phyloP scores from a whole-genome alignment of 495 filamentous ascomycete genomes.

The Cudoniella acicularis region DNA sequence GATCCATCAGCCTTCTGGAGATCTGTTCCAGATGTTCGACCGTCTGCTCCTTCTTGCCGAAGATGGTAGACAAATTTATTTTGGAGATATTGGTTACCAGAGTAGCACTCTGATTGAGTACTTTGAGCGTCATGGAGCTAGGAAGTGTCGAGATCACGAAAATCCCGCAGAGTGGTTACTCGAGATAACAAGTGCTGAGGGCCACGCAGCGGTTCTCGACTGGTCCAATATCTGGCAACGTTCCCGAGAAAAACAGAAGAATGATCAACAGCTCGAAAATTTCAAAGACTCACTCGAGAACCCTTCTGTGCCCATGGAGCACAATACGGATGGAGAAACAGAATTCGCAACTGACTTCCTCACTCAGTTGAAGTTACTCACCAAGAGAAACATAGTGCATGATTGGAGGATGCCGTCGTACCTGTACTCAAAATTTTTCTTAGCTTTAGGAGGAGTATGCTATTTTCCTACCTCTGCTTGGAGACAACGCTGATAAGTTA shows the following conservation, averaged over 20 bases:
- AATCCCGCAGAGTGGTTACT: slow-evolving; percentile 97
- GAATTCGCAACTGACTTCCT: slow-evolving; percentile 54
- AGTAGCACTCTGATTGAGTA: slow-evolving; percentile 59
- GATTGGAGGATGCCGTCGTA: slow-evolving; percentile 89
- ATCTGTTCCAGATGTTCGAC: slow-evolving; percentile 78
- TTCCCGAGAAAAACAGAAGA: slow-evolving; percentile 39
- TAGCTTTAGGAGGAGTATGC: slow-evolving; percentile 64
- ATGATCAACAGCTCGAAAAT: slow-evolving; percentile 12
- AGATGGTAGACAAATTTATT: slow-evolving; percentile 63
- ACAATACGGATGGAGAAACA: no score
- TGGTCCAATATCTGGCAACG: slow-evolving; percentile 55
- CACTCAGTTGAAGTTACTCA: slow-evolving; percentile 51
- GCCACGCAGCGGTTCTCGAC: slow-evolving; percentile 64
- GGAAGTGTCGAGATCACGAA: slow-evolving; percentile 63
- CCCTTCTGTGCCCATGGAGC: no score
- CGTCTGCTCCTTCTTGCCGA: slow-evolving; percentile 61
- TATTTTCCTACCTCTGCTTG: no score
- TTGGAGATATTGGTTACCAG: slow-evolving; percentile 58
- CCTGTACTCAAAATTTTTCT: slow-evolving; percentile 66
- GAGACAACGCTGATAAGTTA: no score
- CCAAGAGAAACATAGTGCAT: slow-evolving; percentile 72
- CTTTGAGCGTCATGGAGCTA: slow-evolving; percentile 69
- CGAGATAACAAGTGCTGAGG: slow-evolving; percentile 52
- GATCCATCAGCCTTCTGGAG: slow-evolving; percentile 86
- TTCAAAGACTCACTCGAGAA: no score